Evolutionary conservation across 805 yeast genomes (phyloP), one percentile per base, ranked within the genome.

Genomic region (Myxozyma sirexii): DNA sequence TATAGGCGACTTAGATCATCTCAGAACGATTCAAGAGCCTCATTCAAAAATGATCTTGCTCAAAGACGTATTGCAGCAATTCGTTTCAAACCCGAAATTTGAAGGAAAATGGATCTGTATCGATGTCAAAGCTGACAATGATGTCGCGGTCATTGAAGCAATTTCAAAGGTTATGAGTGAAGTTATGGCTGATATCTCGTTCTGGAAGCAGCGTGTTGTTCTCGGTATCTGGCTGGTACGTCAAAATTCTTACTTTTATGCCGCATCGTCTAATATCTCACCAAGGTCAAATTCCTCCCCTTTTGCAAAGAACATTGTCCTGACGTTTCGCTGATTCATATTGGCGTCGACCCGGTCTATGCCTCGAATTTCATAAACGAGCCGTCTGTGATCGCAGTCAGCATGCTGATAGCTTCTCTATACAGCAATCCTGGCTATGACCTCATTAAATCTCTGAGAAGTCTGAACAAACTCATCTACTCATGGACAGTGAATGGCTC

Each of bases 191-290:
- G 82, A 82, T 55, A 41, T 73, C 17, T 57, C 48, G 26, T 80
- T 68, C 60, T 82, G 86, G 85, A 73, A 77, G 53, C 63, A 71
- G 17, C 72, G 75, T 21, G 71, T 81, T 27, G 77, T 80, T 3
- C 77, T 83, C 65, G 87, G 87, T 0, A 68, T 83, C 4, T 83
- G 87, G 87, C 68, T 74, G 35, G 61, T 77, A 31, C 79, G 78
- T 15, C 10, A 10, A 6, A 10, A 7, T 15, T 24, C 4, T 38
- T 24, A 4, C 38, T 35, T 8, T 12, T 48, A 21, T 13, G 17
- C 8, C 10, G 8, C 21, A 19, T 31, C 15, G 23, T 46, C 37
- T 24, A 29, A n/a, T 7, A 56, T 10, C 29, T 23, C 8, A 49
- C 39, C n/a, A 5, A 56, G 61, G 35, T 41, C 27, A 57, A 52